Percentiles rank a stretch among this genome's conserved stretches.
Evolutionary conservation across 2,329 filamentous ascomycete genomes (phyloP).

Genomic region (Knufia fluminis): DNA sequence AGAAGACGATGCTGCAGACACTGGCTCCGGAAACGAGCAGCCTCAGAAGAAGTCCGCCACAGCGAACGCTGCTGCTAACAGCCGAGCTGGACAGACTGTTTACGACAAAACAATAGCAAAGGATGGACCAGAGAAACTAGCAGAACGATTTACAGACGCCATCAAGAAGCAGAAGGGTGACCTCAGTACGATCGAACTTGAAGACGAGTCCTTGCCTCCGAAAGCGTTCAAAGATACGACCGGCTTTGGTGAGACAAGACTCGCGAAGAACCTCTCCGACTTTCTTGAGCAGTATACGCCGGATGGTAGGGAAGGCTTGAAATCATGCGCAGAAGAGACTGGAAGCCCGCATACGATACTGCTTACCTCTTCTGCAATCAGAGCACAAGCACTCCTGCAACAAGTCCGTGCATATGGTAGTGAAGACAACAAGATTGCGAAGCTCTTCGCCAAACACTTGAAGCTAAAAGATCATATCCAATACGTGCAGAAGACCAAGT

Average conservation of each 20-base stretch:
- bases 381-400: slow-evolving; percentile 72
- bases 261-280: slow-evolving; percentile 61
- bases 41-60: slow-evolving; percentile 10
- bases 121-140: slow-evolving; percentile 74
- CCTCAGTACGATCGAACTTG: slow-evolving; percentile 72
- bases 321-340: slow-evolving; percentile 59
- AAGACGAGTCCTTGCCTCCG: slow-evolving; percentile 74
- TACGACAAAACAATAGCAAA: slow-evolving; percentile 70
- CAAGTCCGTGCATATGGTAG: slow-evolving; percentile 23
- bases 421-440: slow-evolving; percentile 66
- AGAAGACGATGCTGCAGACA: background rate
- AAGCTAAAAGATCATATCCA: slow-evolving; percentile 80
- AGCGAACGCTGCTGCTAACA: background rate
- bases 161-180: slow-evolving; percentile 61
- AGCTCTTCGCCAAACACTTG: slow-evolving; percentile 97
- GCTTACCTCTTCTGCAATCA: slow-evolving; percentile 71
- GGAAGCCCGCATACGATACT: slow-evolving; percentile 72
- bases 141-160: slow-evolving; percentile 75
- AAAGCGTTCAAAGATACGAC: slow-evolving; percentile 70
- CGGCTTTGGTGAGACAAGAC: slow-evolving; percentile 58
- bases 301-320: slow-evolving; percentile 50
- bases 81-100: slow-evolving; percentile 40
- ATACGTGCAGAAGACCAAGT: slow-evolving; percentile 59
- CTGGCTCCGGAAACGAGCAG: background rate
- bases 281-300: slow-evolving; percentile 60